Evolutionary conservation across 2,329 filamentous ascomycete species (phyloP).

Genomic region (Sporothrix luriei): DNA sequence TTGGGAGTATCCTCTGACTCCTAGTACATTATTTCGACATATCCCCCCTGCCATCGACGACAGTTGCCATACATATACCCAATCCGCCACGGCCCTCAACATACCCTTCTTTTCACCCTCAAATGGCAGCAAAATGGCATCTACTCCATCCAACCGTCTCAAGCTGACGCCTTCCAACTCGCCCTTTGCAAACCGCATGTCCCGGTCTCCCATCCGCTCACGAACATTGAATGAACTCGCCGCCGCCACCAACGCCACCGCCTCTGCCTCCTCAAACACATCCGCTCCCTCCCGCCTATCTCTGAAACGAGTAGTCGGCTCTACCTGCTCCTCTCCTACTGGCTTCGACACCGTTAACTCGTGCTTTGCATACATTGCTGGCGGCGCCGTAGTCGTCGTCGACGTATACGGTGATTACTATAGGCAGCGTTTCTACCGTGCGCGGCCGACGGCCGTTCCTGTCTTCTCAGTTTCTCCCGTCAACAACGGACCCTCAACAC

Average conservation of each 20-base stretch:
- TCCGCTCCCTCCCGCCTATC: conserved; percentile 62
- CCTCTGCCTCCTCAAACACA: conserved; percentile 17
- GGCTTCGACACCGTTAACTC: conserved; percentile 81
- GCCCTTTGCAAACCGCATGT: conserved; percentile 64
- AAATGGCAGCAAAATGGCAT: conserved; percentile 62
- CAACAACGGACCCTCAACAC: conserved; percentile 54
- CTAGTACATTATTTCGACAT: neutral
- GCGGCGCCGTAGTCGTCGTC: conserved; percentile 89
- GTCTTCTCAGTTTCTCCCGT: conserved; percentile 59
- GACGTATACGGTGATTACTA: conserved; percentile 69
- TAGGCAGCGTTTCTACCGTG: conserved; percentile 86
- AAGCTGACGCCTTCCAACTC: conserved; percentile 78
- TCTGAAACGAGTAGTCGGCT: conserved; percentile 84
- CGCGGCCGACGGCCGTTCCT: conserved; percentile 75
- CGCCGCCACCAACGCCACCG: conserved; percentile 6
- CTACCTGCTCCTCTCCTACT: conserved; percentile 80
- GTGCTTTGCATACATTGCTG: conserved; percentile 87
- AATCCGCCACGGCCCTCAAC: neutral
- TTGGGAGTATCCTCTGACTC: conserved; percentile 1
- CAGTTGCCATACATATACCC: neutral
- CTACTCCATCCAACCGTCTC: conserved; percentile 62
- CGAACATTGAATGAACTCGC: conserved; percentile 49
- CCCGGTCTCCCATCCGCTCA: conserved; percentile 63
- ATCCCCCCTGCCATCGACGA: neutral
- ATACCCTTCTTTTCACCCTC: conserved; percentile 36